Conservation (phyloP, 2,329 filamentous ascomycete species). For the Apiospora rasikravindrae region DNA sequence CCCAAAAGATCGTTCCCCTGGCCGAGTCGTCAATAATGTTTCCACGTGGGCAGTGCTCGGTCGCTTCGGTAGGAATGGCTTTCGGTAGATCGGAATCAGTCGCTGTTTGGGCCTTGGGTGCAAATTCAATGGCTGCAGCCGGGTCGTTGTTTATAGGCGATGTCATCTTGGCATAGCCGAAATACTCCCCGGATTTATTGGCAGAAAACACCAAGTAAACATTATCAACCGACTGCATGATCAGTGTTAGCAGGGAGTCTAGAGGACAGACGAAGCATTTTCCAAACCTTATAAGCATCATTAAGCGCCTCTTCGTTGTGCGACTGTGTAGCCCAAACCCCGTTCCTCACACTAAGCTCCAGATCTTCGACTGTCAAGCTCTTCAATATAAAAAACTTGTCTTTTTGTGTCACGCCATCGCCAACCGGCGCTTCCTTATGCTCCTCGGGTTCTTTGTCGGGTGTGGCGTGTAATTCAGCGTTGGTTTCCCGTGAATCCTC, state of each 20-base stretch:
- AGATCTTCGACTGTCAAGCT: slow-evolving; percentile 90
- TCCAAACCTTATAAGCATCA: slow-evolving; percentile 74
- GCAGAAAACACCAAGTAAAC: slow-evolving; percentile 95
- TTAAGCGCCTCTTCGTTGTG: slow-evolving; percentile 90
- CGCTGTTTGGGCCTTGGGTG: slow-evolving; percentile 64
- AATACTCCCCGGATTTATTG: slow-evolving; percentile 97
- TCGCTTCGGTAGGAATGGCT: slow-evolving; percentile 80
- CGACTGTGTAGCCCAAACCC: slow-evolving; percentile 91
- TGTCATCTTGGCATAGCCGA: slow-evolving; percentile 90
- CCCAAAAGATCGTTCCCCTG: slow-evolving; percentile 97
- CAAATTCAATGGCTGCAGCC: slow-evolving; percentile 70
- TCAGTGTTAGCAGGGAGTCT: neutral
- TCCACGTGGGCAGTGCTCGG: slow-evolving; percentile 78
- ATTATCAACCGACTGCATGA: slow-evolving; percentile 71
- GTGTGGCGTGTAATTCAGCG: slow-evolving; percentile 18
- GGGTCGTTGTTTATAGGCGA: slow-evolving; percentile 83
- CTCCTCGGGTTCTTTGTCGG: slow-evolving; percentile 28
- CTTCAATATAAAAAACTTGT: slow-evolving; percentile 91
- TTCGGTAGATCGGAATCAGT: slow-evolving; percentile 73
- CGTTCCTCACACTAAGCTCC: slow-evolving; percentile 84
- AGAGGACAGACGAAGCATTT: neutral
- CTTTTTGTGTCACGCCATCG: slow-evolving; percentile 50
- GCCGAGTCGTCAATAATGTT: slow-evolving; percentile 91
- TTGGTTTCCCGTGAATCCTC: neutral
- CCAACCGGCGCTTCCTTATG: slow-evolving; percentile 24